These are phyloP conservation scores for Aquilaria sinensis DNA, from an alignment of 345 rosid species.

Conservation along the genomic window DNA sequence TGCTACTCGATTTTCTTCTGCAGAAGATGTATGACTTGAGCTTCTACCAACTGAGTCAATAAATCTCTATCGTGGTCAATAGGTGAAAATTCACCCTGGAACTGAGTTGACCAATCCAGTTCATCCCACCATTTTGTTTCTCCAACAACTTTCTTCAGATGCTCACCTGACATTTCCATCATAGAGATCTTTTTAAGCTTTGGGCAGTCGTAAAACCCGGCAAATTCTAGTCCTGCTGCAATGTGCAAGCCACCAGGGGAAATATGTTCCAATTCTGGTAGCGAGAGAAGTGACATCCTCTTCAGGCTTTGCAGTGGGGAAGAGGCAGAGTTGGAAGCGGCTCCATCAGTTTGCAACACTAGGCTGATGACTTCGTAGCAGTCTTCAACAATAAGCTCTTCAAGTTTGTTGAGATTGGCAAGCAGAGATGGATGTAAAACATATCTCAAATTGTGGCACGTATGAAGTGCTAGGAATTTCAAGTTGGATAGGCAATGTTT, in stretches of 20 bases:
- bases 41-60: no score
- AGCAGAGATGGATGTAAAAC: conserved; percentile 7
- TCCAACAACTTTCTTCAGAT: no score
- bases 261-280: conserved; percentile 1
- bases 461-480: conserved; percentile 14
- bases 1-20: no score
- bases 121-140: no score
- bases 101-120: no score
- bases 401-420: background rate
- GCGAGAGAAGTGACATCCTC: background rate
- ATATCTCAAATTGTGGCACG: background rate
- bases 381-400: conserved; percentile 3
- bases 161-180: background rate
- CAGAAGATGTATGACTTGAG: no score
- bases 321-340: background rate
- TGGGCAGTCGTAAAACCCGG: background rate
- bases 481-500: background rate
- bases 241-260: background rate
- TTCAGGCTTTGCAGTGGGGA: background rate
- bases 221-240: background rate
- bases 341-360: background rate
- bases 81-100: no score
- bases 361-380: background rate
- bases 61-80: no score
- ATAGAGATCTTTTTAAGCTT: background rate